Percentiles rank a stretch among this genome's conserved stretches.
These are phyloP conservation scores for Candida tropicalis DNA, from an alignment of 1,139 yeast species.

Conservation along the genomic window DNA sequence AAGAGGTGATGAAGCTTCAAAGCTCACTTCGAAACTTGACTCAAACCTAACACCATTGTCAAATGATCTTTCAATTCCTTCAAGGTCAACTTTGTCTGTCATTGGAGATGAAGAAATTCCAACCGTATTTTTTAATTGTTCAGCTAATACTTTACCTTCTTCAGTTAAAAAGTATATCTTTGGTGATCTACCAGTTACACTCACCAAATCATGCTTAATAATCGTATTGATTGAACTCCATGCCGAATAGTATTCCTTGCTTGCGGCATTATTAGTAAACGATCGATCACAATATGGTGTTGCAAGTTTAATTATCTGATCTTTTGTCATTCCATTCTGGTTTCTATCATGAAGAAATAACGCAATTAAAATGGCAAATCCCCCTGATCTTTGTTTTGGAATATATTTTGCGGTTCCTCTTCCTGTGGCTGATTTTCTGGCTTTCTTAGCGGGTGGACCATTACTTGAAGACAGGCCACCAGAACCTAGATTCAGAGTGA, in stretches of 20 bases:
- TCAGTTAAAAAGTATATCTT: constrained; percentile 66
- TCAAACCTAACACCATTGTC: constrained; percentile 38
- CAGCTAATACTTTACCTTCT: constrained; percentile 70
- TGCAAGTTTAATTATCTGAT: constrained; percentile 60
- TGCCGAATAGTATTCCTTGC: constrained; percentile 70
- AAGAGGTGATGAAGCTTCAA: constrained; percentile 13
- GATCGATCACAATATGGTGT: constrained; percentile 65
- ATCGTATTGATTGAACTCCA: constrained; percentile 77
- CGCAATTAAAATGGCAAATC: constrained; percentile 78
- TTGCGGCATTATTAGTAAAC: constrained; percentile 62
- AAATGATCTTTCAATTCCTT: constrained; percentile 27
- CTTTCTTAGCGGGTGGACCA: constrained; percentile 27
- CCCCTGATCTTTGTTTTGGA: constrained; percentile 82
- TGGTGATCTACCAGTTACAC: constrained; percentile 58
- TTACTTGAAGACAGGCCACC: constrained; percentile 14
- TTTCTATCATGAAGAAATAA: constrained; percentile 55
- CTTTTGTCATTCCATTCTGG: constrained; percentile 58
- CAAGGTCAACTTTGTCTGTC: constrained; percentile 8
- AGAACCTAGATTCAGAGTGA: constrained; percentile 10
- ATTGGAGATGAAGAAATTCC: constrained; percentile 32
- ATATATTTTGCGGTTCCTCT: constrained; percentile 46
- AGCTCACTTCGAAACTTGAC: constrained; percentile 15
- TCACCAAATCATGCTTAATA: constrained; percentile 62
- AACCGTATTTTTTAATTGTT: constrained; percentile 53
- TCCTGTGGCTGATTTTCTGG: constrained; percentile 2